phyloP scores from a whole-genome alignment of 1,139 yeast species.

The Candida tetrigidarum region DNA sequence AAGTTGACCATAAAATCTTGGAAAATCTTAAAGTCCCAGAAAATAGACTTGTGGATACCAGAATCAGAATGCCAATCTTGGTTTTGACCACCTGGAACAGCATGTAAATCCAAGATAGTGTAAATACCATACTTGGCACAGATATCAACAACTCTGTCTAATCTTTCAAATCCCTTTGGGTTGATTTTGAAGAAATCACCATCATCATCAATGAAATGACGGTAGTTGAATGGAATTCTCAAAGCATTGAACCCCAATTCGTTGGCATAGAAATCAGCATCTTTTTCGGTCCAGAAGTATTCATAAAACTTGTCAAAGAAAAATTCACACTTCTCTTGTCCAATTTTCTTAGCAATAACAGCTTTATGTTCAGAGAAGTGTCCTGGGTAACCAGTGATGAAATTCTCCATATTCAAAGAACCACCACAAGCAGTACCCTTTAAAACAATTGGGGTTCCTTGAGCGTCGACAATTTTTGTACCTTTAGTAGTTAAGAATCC shows the following conservation, averaged over 20 bases:
- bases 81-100: constrained; percentile 53
- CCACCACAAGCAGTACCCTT: constrained; percentile 50
- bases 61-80: constrained; percentile 55
- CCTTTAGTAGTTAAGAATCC: constrained; percentile 24
- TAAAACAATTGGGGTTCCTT: constrained; percentile 36
- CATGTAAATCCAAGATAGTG: constrained; percentile 48
- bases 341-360: constrained; percentile 37
- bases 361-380: constrained; percentile 50
- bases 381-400: constrained; percentile 54
- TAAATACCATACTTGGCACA: constrained; percentile 45
- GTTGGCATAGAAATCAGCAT: constrained; percentile 42
- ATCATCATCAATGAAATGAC: constrained; percentile 47
- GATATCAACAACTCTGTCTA: constrained; percentile 42
- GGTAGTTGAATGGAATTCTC: constrained; percentile 51
- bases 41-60: constrained; percentile 43
- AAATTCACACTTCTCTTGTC: constrained; percentile 44
- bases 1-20: constrained; percentile 45
- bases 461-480: constrained; percentile 43
- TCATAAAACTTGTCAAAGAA: constrained; percentile 52
- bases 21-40: constrained; percentile 50
- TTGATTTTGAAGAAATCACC: constrained; percentile 41
- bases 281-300: constrained; percentile 50
- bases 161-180: constrained; percentile 42
- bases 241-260: constrained; percentile 46
- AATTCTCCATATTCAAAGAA: constrained; percentile 53